Evolutionary conservation across 495 filamentous ascomycete species (phyloP).

Genomic region (Talaromyces nanjingensis): DNA sequence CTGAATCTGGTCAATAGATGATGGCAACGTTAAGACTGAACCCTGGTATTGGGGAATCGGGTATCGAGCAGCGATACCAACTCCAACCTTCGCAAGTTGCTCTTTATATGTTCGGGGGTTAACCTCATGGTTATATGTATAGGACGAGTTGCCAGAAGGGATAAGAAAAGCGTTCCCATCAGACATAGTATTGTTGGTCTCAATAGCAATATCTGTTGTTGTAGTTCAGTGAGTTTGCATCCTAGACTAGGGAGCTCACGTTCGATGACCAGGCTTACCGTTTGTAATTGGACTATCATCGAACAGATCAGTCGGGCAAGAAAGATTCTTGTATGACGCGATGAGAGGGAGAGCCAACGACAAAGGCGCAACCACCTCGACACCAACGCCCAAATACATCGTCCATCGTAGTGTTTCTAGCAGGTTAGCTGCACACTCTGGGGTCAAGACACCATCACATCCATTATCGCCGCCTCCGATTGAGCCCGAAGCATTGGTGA

Average conservation of each 20-base stretch:
- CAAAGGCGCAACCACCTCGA: background rate
- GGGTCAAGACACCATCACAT: background rate
- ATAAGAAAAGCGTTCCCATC: background rate
- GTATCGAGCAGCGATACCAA: background rate
- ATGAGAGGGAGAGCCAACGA: background rate
- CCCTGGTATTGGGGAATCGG: background rate
- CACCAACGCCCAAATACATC: background rate
- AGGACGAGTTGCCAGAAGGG: slow-evolving; percentile 1
- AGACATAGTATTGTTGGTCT: background rate
- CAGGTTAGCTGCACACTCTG: background rate
- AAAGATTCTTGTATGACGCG: background rate
- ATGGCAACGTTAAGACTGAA: background rate
- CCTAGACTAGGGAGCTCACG: background rate
- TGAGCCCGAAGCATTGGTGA: background rate
- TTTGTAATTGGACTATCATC: background rate
- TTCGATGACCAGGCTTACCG: background rate
- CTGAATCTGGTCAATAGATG: background rate
- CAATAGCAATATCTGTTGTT: background rate
- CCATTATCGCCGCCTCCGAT: background rate
- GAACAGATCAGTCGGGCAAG: slow-evolving; percentile 1
- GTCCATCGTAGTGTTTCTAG: background rate
- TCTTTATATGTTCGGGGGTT: background rate
- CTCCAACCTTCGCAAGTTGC: background rate
- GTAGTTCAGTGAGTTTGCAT: background rate
- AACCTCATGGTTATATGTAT: slow-evolving; percentile 1